Evolutionary conservation across 257 asterid genomes (phyloP), one percentile per base, ranked within the genome.

Genomic region (Forsythia viridissima): DNA sequence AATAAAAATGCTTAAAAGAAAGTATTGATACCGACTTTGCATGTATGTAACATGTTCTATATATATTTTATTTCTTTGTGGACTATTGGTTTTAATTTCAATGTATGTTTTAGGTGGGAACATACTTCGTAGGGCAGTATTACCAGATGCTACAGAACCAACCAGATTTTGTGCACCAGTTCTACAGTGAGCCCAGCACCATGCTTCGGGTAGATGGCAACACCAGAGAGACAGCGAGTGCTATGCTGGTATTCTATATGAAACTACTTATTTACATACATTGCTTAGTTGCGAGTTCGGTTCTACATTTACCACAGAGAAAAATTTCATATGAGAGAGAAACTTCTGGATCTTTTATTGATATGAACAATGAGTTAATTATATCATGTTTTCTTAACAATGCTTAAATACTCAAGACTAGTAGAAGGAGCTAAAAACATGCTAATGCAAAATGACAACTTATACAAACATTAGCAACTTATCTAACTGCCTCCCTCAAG

Each of bases 91-190:
- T 38, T 80, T 59, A 70, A 39, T 72, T 76, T 76, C 73, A 72
- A 72, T 71, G 63, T 63, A 84, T 70, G 73, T 66, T 82, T 43
- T 82, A 95, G 99, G 98, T 96, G 73, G 99, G 99, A 41, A 88
- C 97, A 12, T 96, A 96, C 91, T 96, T 96, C 79, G 97, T 96
- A 41, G 97, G 98, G 72, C 97, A 92, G 79, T 96, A 93, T 87
- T 96, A 96, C 84, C 98, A 96, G 89, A 90, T 96, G 88, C 82
- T 96, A 66, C 97, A 92, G 87, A 89, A 73, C 40, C 96, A 90
- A 86, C 98, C 99, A 4, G 97, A 92, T 59, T 90, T 81, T 81
- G 95, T 86, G 70, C 88, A 89, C 82, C 98, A 92, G 86, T 93
- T 96, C 81, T 96, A 96, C 87, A 89, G 91, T 40, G 96, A 93